Conservation (phyloP, 2,329 filamentous ascomycete genomes). For the Phaeosphaeriaceae sp. region DNA sequence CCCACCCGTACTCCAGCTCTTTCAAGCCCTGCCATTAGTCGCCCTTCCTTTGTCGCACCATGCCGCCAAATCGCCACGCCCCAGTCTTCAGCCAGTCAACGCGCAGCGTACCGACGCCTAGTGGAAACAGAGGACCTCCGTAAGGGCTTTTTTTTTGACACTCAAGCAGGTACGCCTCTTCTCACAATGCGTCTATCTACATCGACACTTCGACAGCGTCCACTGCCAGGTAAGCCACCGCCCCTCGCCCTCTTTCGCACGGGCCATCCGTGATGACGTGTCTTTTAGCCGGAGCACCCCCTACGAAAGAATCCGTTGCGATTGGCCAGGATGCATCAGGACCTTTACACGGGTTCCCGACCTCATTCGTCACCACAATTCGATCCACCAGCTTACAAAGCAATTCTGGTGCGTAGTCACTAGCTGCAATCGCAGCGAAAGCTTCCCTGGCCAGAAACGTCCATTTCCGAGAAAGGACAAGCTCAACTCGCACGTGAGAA, state of each 20-base stretch:
- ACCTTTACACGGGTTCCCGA: conserved; percentile 1
- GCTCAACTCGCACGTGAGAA: conserved; percentile 4
- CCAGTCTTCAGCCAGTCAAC: not conserved
- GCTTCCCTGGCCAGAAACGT: not conserved
- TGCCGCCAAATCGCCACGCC: conserved; percentile 2
- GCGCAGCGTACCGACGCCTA: too few relatives aligned
- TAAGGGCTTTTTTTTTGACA: conserved; percentile 16
- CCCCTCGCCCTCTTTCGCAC: conserved; percentile 1
- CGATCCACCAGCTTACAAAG: not conserved
- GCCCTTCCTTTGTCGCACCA: conserved; percentile 5
- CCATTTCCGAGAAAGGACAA: conserved; percentile 13
- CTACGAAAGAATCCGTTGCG: conserved; percentile 1
- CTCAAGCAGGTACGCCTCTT: conserved; percentile 17
- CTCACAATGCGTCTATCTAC: too few relatives aligned
- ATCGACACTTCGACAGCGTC: too few relatives aligned
- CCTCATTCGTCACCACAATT: conserved; percentile 7
- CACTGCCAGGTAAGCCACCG: conserved; percentile 4
- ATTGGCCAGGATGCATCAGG: conserved; percentile 7
- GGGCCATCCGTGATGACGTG: conserved; percentile 2
- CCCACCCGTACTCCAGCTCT: not conserved
- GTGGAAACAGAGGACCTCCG: conserved; percentile 4
- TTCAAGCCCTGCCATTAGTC: conserved; percentile 4
- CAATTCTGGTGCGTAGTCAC: conserved; percentile 4
- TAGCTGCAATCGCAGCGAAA: conserved; percentile 10
- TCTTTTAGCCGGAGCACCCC: conserved; percentile 2